Percentiles rank a stretch among this genome's conserved stretches.
Evolutionary conservation across 2,329 filamentous ascomycete genomes (phyloP).

Genomic region (Penicillium brasilianum): DNA sequence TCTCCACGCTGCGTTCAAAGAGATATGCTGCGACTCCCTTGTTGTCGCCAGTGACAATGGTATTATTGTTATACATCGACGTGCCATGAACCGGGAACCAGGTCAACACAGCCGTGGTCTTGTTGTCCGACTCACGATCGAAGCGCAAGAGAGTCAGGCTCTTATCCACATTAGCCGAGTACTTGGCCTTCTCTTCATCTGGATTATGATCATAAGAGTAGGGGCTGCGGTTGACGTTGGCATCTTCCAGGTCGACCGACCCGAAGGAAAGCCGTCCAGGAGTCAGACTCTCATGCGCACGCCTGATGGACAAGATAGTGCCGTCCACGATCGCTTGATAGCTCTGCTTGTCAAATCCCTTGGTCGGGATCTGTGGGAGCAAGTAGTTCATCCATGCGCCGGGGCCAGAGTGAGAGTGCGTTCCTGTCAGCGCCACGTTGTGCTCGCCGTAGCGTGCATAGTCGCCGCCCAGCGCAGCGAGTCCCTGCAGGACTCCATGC

Average conservation of each 20-base stretch:
- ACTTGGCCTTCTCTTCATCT: slow-evolving; percentile 71
- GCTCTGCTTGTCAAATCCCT: slow-evolving; percentile 84
- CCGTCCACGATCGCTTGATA: slow-evolving; percentile 90
- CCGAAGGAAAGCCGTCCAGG: slow-evolving; percentile 75
- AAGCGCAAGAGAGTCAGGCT: slow-evolving; percentile 81
- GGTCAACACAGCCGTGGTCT: slow-evolving; percentile 79
- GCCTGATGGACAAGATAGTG: slow-evolving; percentile 77
- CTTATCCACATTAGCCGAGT: slow-evolving; percentile 72
- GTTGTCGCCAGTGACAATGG: slow-evolving; percentile 89
- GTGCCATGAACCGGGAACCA: slow-evolving; percentile 96
- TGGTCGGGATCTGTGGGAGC: slow-evolving; percentile 84
- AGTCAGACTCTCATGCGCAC: slow-evolving; percentile 74
- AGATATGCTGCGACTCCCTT: slow-evolving; percentile 90
- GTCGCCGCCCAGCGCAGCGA: slow-evolving; percentile 70
- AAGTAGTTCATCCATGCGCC: slow-evolving; percentile 95
- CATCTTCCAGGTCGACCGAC: slow-evolving; percentile 70
- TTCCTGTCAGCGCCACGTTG: slow-evolving; percentile 89
- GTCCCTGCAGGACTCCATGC: slow-evolving; percentile 80
- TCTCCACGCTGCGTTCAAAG: slow-evolving; percentile 72
- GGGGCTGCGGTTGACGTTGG: slow-evolving; percentile 86
- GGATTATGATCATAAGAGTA: slow-evolving; percentile 90
- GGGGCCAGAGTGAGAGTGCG: slow-evolving; percentile 89
- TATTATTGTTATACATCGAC: slow-evolving; percentile 89
- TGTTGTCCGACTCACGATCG: slow-evolving; percentile 72
- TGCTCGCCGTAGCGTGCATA: slow-evolving; percentile 77